Evolutionary conservation across 2,329 filamentous ascomycete genomes (phyloP).

Genomic region (Pezicula neosporulosa): DNA sequence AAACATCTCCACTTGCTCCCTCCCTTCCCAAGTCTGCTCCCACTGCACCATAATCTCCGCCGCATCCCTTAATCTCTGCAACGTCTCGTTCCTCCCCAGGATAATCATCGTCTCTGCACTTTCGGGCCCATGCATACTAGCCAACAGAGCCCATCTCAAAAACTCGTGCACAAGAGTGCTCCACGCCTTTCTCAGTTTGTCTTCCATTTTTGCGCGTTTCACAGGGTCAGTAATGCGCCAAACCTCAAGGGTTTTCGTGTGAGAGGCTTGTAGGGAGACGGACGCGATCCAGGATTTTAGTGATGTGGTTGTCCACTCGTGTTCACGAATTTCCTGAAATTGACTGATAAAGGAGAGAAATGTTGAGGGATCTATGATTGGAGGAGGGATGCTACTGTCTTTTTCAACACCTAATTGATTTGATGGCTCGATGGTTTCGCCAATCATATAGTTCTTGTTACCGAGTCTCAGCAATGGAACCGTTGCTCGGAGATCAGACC

Average conservation of each 20-base stretch:
- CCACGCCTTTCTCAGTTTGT: conserved; percentile 22
- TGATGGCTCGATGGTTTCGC: too few species aligned
- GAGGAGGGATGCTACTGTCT: background rate
- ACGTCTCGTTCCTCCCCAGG: conserved; percentile 48
- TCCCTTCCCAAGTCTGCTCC: background rate
- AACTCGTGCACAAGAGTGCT: conserved; percentile 49
- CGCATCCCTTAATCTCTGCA: conserved; percentile 32
- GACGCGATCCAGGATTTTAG: background rate
- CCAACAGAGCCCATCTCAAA: conserved; percentile 52
- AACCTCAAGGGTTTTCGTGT: conserved; percentile 7
- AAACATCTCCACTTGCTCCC: background rate
- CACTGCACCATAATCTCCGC: conserved; percentile 6
- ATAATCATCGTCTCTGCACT: conserved; percentile 50
- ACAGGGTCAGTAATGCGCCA: conserved; percentile 2
- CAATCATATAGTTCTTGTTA: background rate
- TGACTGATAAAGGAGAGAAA: background rate
- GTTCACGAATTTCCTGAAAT: background rate
- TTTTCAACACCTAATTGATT: too few species aligned
- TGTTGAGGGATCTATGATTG: background rate
- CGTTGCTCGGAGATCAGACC: conserved; percentile 11
- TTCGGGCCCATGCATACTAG: conserved; percentile 48
- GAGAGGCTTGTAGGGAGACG: background rate
- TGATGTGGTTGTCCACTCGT: background rate
- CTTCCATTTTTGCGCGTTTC: background rate
- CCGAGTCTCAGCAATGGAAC: conserved; percentile 12